These are phyloP conservation scores for Lichtheimia hyalospora DNA, from an alignment of 371 early-diverging fungal genomes.

Conservation along the genomic window DNA sequence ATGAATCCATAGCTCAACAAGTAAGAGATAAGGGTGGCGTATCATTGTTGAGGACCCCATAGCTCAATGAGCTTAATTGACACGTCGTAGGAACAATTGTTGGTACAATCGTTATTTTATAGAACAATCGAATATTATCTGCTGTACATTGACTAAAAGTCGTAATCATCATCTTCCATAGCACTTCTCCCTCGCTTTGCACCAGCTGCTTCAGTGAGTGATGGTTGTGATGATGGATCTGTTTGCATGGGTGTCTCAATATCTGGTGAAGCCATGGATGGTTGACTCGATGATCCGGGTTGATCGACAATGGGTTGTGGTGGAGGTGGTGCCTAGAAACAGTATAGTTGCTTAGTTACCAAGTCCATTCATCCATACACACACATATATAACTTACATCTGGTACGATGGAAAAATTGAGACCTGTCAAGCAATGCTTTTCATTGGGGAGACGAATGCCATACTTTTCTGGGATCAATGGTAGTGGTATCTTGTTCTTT, in stretches of 20 bases:
- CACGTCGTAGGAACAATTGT: too few relatives aligned
- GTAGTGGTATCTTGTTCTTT: constrained; percentile 87
- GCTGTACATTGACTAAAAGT: constrained; percentile 21
- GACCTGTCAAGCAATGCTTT: constrained; percentile 83
- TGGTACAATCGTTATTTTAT: too few relatives aligned
- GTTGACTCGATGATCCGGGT: not conserved
- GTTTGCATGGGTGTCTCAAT: constrained; percentile 4
- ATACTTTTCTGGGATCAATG: constrained; percentile 85
- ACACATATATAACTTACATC: constrained; percentile 52
- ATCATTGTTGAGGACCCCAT: too few relatives aligned
- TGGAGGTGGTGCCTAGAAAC: constrained; percentile 38
- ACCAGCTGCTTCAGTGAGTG: not conserved
- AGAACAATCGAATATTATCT: too few relatives aligned
- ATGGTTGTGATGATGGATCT: not conserved
- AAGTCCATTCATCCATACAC: not conserved
- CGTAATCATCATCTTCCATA: constrained; percentile 54
- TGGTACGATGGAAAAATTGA: constrained; percentile 89
- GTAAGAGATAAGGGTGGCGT: too few relatives aligned
- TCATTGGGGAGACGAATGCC: constrained; percentile 94
- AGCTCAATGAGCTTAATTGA: too few relatives aligned
- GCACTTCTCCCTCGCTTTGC: constrained; percentile 35
- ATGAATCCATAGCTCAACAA: too few relatives aligned
- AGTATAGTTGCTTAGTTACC: not conserved
- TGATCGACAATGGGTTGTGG: constrained; percentile 23
- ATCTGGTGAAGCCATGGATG: constrained; percentile 2